Evolutionary conservation across 495 filamentous ascomycete genomes (phyloP), one percentile per base, ranked within the genome.

Genomic region (Penicillium argentinense): DNA sequence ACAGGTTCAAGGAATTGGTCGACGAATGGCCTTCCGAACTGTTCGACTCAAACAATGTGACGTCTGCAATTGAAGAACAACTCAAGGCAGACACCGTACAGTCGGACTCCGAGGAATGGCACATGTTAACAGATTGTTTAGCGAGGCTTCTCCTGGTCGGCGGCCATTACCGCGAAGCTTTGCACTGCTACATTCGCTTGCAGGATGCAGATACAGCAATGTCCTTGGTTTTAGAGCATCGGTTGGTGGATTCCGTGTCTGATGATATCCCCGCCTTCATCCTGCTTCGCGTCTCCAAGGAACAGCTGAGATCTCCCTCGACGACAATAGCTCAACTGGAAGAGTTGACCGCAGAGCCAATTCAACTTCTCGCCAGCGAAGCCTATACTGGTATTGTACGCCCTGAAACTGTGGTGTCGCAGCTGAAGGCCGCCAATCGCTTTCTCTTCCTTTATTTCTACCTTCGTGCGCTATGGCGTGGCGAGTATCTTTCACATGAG

Each of bases 171-270:
- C 76, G 83, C 46, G 89, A 96, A 60, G 93, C 93, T 1, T 69
- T 98, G 26, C 82, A 77, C 49, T 93, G 86, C 66, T 96, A 92
- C 63, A 93, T 97, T 57, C 84, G 78, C 27, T 76, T 96, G 9
- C 90, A 96, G 59, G 88, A 97, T 73, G 93, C 88, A 1, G 91
- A 97, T 49, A 83, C 85, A 12, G 87, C 89, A 0, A 91, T 98
- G 82, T 68, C 74, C 16, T 68, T 98, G 43, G 92, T 97, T 51
- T 78, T 79, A 44, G 86, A 93, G 18, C 86, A 86, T 54, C 88
- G 90, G 51, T 73, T 98, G 18, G 81, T 96, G 5, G 89, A 92
- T 44, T 84, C 89, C 5, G 80, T 97, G 11, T 80, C 84, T 4
- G 89, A 96, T 55, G 88, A 97, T 54, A 91, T 98, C 26, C 81